Base-by-base conservation (phyloP, 352 stramenopile species). In the Phytophthora hibernalis region DNA sequence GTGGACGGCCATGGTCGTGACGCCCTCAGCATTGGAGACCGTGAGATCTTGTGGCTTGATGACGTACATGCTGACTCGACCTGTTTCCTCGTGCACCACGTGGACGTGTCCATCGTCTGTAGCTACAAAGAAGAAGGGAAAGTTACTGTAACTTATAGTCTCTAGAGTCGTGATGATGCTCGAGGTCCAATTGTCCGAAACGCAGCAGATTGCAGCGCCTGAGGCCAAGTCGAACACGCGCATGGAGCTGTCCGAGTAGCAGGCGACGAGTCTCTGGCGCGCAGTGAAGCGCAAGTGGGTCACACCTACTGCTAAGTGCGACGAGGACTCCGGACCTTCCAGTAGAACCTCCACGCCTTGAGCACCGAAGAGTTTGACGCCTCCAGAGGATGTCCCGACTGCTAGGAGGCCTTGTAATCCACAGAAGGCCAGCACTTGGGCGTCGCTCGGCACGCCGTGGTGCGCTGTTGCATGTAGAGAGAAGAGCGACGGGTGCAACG, bases 11-110 rank as follows among this genome's bases (percentile, higher is more conserved):
- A 95, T 76, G 2, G 82, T 78, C 2, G 74, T 85, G 12, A 89
- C 63, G 7, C 66, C 70, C 10, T 78, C 65, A 26, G 65, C 49
- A 5, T 65, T 31, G 18, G 59, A 21, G 20, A 63, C 24, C 18
- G 63, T 53, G 16, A 74, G 51, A 49, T 92, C 81, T 2, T 76
- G 70, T 5, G 83, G 69, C 3, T 74, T 69, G 65, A 95, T 87
- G 15, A 72, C 61, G 54, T 95, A 95, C 18, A 80, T 91, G 58
- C 83, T 87, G 26, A 85, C 72, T 44, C 77, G 74, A 7, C 83
- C 85, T 0, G 84, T 92, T 11, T 91, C 82, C 70, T 95, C 87
- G 6, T 95, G 82, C 4, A 95, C 59, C 9, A 94, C 82, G 79
- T 94, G 56, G 47, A 93, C 57, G 9, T 82, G 70, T 18, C 83